Evolutionary conservation across 805 yeast genomes (phyloP).

Genomic region (Hermanozyma aechmeae): DNA sequence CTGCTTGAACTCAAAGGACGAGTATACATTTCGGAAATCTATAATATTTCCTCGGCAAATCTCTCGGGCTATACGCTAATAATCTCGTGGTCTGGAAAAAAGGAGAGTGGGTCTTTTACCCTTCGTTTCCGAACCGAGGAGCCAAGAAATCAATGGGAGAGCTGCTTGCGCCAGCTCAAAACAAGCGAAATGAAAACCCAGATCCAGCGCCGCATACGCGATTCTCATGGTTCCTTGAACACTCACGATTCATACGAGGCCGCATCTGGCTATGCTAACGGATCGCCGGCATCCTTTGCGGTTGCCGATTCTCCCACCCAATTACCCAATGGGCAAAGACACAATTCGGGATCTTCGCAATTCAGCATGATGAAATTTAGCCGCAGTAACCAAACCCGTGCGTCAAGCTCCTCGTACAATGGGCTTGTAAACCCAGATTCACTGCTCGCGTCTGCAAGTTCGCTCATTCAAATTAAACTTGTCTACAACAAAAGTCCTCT

Average conservation of each 20-base stretch:
- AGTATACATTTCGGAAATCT: constrained; percentile 62
- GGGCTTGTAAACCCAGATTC: too few species aligned
- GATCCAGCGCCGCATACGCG: constrained; percentile 26
- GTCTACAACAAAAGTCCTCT: constrained; percentile 25
- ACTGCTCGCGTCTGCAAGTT: too few species aligned
- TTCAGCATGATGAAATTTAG: constrained; percentile 32
- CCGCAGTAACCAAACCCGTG: too few species aligned
- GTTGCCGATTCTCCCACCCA: constrained; percentile 2
- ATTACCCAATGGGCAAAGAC: constrained; percentile 19
- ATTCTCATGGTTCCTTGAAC: constrained; percentile 20
- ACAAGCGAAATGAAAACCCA: constrained; percentile 31
- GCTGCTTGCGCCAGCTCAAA: constrained; percentile 45
- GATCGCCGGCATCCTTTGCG: constrained; percentile 5
- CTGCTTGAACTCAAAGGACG: constrained; percentile 64
- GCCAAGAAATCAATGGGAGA: constrained; percentile 72
- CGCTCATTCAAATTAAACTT: constrained; percentile 15
- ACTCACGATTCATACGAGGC: constrained; percentile 20
- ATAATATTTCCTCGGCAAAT: constrained; percentile 29
- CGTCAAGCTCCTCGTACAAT: too few species aligned
- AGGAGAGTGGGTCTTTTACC: constrained; percentile 79
- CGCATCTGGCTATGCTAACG: constrained; percentile 10
- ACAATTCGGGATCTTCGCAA: constrained; percentile 33
- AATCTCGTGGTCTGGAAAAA: constrained; percentile 75
- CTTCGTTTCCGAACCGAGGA: constrained; percentile 81
- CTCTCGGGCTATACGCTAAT: constrained; percentile 48